Evolutionary conservation across 108 stramenopile genomes (phyloP).

Genomic region (Conticribra weissflogii): DNA sequence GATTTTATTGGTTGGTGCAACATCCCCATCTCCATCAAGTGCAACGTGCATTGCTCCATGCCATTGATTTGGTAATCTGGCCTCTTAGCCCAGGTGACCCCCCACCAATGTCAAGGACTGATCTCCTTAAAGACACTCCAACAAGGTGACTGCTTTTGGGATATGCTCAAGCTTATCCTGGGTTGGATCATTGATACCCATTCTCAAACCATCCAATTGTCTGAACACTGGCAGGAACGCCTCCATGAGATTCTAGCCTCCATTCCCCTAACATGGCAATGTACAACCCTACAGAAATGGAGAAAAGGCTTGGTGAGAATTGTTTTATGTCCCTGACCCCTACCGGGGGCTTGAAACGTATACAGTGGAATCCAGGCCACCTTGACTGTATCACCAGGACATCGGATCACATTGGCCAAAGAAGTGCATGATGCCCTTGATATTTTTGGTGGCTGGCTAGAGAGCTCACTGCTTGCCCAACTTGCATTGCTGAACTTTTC

Average conservation of each 20-base stretch:
- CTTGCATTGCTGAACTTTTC: conserved; percentile 45
- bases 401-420: conserved; percentile 8
- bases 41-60: conserved; percentile 12
- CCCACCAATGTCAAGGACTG: neutral
- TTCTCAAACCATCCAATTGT: conserved; percentile 1
- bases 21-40: neutral
- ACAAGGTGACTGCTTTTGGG: neutral
- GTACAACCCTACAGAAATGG: neutral
- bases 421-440: conserved; percentile 34
- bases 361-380: conserved; percentile 26
- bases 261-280: neutral
- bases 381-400: neutral
- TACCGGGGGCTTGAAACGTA: conserved; percentile 18
- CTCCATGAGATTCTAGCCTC: neutral
- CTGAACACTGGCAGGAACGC: neutral
- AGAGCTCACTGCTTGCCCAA: conserved; percentile 25
- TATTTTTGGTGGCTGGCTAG: conserved; percentile 33
- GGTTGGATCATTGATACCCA: neutral
- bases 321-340: neutral
- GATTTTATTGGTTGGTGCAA: conserved; percentile 45
- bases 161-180: neutral
- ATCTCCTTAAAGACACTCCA: neutral
- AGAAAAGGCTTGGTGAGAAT: neutral
- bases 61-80: conserved; percentile 41
- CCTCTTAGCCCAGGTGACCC: neutral